Base-by-base conservation (phyloP, 495 filamentous ascomycete species). In the Penicillium nucicola region DNA sequence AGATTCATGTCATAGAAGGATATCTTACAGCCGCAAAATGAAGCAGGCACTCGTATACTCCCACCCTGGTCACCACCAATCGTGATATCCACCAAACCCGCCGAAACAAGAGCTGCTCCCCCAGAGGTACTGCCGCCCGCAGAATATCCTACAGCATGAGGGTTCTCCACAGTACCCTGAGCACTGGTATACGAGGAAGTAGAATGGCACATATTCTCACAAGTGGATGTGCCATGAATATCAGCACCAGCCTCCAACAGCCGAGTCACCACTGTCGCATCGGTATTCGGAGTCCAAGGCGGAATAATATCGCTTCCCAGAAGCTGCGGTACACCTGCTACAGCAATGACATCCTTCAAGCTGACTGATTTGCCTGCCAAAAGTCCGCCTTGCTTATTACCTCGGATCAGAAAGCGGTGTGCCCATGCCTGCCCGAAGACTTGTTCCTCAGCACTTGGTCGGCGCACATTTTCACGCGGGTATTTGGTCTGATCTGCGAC, bases 341-440 rank as follows among this genome's bases (percentile, higher is more conserved):
- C 66, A 3, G 64, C 65, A 43, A 75, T 67, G 0, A 60, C 68
- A 40, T 77, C 72, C 39, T 77, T 76, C 41, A 97, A 60, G 37
- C 82, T 87, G 17, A 96, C 76, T 0, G 91, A 88, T 51, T 93
- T 89, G 1, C 92, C 92, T 1, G 88, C 88, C 17, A 96, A 65
- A 0, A 84, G 84, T 0, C 90, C 89, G 4, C 56, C 62, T 40
- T 57, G 38, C 0, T 58, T 34, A 32, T 58, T 69, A 35, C 66
- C 66, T 13, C 55, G 50, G 33, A 69, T 67, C 6, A 69, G 53
- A 40, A 67, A 67, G 22, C 51, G 52, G 45, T 67, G 57, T 2
- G 60, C 64, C 66, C 66, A 69, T 13, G 66, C 64, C 20, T 69
- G 56, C 10, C 66, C 66, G 5, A 66, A 46, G 2, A 57, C 61